Evolutionary conservation across 805 yeast genomes (phyloP).

Genomic region (Pichia californica): DNA sequence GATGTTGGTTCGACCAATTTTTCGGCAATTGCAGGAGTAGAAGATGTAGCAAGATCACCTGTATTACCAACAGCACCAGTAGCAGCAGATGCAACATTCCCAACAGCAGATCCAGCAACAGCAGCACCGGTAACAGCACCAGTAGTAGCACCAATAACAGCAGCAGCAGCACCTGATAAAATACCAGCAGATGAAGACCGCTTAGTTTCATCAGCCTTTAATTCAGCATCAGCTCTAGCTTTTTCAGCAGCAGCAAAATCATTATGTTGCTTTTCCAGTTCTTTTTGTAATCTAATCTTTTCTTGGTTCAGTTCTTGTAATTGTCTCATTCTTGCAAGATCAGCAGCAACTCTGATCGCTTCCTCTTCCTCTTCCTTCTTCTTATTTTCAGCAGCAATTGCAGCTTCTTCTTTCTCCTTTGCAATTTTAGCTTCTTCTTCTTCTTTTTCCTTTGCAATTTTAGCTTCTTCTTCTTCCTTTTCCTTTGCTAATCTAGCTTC

Average conservation of each 20-base stretch:
- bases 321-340: constrained; percentile 34
- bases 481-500: constrained; percentile 28
- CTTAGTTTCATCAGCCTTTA: constrained; percentile 25
- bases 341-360: constrained; percentile 17
- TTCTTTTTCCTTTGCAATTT: constrained; percentile 28
- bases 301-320: constrained; percentile 34
- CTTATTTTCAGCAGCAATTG: constrained; percentile 26
- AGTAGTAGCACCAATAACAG: constrained; percentile 12
- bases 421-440: constrained; percentile 30
- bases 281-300: constrained; percentile 27
- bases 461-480: constrained; percentile 24
- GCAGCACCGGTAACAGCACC: constrained; percentile 17
- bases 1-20: constrained; percentile 14
- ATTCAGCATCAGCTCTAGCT: constrained; percentile 29
- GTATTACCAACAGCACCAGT: constrained; percentile 19
- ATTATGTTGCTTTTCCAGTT: constrained; percentile 33
- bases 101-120: constrained; percentile 18
- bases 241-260: constrained; percentile 27
- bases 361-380: constrained; percentile 31
- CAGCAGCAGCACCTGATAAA: constrained; percentile 23
- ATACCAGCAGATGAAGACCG: neutral
- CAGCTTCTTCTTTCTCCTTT: constrained; percentile 30
- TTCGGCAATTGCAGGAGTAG: neutral
- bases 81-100: constrained; percentile 18
- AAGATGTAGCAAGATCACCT: constrained; percentile 22